Percentiles rank a stretch among this genome's conserved stretches.
These are phyloP conservation scores for Allium fistulosum DNA, from an alignment of 106 monocot species.

Conservation along the genomic window DNA sequence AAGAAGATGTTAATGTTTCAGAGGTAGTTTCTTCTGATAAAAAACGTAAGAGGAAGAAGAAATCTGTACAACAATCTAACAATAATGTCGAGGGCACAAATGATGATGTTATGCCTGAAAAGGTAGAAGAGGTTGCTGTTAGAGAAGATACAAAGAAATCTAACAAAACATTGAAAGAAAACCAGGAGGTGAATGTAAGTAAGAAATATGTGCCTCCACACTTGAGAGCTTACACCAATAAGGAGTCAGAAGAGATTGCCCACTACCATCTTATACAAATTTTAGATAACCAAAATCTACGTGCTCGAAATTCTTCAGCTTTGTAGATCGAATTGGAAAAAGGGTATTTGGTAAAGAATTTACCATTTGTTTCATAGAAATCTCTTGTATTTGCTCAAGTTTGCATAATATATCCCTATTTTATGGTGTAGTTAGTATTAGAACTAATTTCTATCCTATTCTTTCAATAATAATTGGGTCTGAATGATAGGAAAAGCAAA, in stretches of 20 bases:
- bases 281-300: no score
- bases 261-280: no score
- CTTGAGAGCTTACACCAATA: slow-evolving; percentile 23
- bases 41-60: slow-evolving; percentile 4
- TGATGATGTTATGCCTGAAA: neutral
- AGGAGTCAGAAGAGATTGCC: slow-evolving; percentile 65
- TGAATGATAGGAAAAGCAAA: no score
- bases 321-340: no score
- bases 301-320: no score
- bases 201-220: slow-evolving; percentile 68
- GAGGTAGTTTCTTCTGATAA: neutral
- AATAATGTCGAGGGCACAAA: neutral
- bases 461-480: no score
- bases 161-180: slow-evolving; percentile 9
- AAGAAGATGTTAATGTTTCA: neutral
- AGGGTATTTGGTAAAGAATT: no score
- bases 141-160: neutral
- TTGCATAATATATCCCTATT: no score
- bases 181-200: slow-evolving; percentile 3
- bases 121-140: neutral
- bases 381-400: no score
- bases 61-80: neutral
- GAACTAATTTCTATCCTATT: no score
- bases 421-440: no score
- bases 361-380: no score